These are phyloP conservation scores for Xanthoparmelia taractica DNA, from an alignment of 495 filamentous ascomycete species.

Conservation along the genomic window DNA sequence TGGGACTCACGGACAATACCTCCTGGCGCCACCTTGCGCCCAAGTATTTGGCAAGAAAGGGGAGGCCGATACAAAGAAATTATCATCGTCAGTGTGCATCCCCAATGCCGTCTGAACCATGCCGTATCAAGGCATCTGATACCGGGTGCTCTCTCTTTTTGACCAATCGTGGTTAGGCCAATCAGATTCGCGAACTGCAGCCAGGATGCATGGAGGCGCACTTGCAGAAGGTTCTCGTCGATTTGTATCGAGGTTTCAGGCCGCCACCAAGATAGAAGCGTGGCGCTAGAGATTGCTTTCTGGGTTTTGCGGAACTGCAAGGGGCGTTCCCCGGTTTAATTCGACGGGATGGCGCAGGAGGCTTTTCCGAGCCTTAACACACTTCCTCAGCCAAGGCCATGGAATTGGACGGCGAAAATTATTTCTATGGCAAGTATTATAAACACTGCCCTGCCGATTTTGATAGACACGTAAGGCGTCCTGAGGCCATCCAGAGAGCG, in stretches of 20 bases:
- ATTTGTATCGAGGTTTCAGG: neutral
- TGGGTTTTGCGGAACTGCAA: slow-evolving; percentile 1
- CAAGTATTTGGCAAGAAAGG: neutral
- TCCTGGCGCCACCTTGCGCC: neutral
- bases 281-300: neutral
- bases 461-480: neutral
- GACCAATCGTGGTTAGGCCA: neutral
- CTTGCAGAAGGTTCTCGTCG: neutral
- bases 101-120: neutral
- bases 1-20: neutral
- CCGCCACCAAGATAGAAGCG: neutral
- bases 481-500: neutral
- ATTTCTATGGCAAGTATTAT: neutral
- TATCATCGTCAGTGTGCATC: neutral
- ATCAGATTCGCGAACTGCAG: neutral
- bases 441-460: neutral
- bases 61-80: neutral
- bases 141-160: neutral
- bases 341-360: neutral
- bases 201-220: neutral
- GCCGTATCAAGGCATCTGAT: neutral
- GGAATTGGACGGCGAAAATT: neutral
- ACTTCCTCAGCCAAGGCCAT: neutral
- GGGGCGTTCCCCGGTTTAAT: neutral
- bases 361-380: neutral